Evolutionary conservation across 192 early-diverging fungal genomes (phyloP), one percentile per base, ranked within the genome.

Genomic region (Umbelopsis sp.): DNA sequence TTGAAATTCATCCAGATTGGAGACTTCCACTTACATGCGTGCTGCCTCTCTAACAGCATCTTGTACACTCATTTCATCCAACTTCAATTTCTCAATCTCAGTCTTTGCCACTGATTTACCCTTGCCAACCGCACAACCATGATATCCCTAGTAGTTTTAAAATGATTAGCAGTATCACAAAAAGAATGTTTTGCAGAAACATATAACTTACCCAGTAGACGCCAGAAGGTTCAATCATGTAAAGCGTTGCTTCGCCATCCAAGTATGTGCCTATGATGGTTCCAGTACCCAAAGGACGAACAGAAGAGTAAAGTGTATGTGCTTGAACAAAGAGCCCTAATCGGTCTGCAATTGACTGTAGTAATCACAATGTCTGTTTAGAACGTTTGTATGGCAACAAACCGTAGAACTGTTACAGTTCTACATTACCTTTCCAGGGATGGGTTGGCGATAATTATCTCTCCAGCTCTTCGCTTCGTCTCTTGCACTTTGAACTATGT

Each of bases 151-250:
- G 31, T 32, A 36, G 43, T 74, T 45, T 20, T 20, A 41, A 43
- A 20, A 21, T 62, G 8, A 50, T 21, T 78, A 72, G 4, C 0
- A 21, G 41, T 6, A n/a, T 9, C 17, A 25, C 26, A 56, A 25
- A 56, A 51, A 38, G 11, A 41, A 71, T n/a, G 21, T 7, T 7
- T 59, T 3, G 21, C 4, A 41, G 4, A 41, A 41, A 41, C 38
- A 31, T 65, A 26, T 22, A 45, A 68, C 77, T 68, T 84, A 95
- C 94, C 87, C 94, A 93, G 81, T 92, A 97, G 68, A 96, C 84
- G 71, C 98, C 98, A 69, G 95, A 97, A 7, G 98, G 98, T 81
- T 99, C 98, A 38, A 99, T 81, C 91, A 97, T 95, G 77, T 93
- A 95, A 68, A 99, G 84, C 65, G 88, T 88, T 31, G 96, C 95